Evolutionary conservation across 148 eudicot species (phyloP).

Genomic region (Camellia granthamiana): DNA sequence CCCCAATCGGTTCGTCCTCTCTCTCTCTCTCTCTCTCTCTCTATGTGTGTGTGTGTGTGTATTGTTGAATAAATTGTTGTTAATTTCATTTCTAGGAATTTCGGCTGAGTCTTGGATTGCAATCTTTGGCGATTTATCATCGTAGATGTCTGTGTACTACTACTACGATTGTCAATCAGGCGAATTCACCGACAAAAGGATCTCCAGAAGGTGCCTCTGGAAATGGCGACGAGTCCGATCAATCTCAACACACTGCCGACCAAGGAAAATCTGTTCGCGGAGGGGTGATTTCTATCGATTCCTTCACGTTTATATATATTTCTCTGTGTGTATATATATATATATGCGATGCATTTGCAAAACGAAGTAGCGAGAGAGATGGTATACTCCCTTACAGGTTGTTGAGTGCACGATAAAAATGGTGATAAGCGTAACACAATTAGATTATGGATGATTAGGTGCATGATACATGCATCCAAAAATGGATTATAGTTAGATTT

Average conservation of each 20-base stretch:
- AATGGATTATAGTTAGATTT: background rate
- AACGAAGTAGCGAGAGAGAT: too few relatives aligned
- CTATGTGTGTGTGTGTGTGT: background rate
- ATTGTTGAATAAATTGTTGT: background rate
- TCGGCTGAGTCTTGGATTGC: slow-evolving; percentile 21
- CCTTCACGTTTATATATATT: background rate
- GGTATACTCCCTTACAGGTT: background rate
- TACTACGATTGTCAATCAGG: slow-evolving; percentile 13
- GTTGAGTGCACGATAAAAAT: too few relatives aligned
- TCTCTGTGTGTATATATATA: too few relatives aligned
- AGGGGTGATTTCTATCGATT: slow-evolving; percentile 45
- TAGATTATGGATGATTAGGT: background rate
- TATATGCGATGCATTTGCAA: too few relatives aligned
- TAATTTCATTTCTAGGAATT: slow-evolving; percentile 14
- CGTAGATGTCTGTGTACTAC: slow-evolving; percentile 30
- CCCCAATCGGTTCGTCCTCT: slow-evolving; percentile 3
- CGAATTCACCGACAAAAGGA: slow-evolving; percentile 18
- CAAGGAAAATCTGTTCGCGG: slow-evolving; percentile 82
- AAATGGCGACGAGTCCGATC: slow-evolving; percentile 38
- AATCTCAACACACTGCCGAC: slow-evolving; percentile 44
- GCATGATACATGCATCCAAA: background rate
- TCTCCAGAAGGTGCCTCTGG: slow-evolving; percentile 30
- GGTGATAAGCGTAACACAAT: background rate
- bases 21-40: slow-evolving; percentile 12
- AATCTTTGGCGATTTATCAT: slow-evolving; percentile 17